phyloP scores from a whole-genome alignment of 495 filamentous ascomycete species.

The Pyrenopolyporus hunteri region DNA sequence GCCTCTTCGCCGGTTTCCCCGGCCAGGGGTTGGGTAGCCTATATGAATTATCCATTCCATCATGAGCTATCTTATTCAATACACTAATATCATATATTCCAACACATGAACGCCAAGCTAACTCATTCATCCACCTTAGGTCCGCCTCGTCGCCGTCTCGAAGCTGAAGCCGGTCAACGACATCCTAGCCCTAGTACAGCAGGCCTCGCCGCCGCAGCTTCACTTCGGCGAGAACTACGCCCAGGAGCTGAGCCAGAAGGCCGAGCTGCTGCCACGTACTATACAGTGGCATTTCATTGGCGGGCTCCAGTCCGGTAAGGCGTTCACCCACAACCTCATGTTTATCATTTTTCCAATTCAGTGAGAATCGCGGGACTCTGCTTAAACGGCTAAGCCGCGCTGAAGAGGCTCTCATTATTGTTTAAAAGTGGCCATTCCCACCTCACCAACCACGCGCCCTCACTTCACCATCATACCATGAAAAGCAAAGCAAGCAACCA shows the following conservation, averaged over 20 bases:
- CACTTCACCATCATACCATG: too few species aligned
- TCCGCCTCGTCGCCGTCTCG: conserved; percentile 89
- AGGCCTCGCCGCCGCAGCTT: conserved; percentile 61
- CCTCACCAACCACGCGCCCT: too few species aligned
- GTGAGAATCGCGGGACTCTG: neutral
- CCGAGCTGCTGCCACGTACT: conserved; percentile 71
- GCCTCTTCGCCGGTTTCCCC: neutral
- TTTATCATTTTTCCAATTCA: neutral
- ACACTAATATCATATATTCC: too few species aligned
- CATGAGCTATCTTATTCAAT: too few species aligned
- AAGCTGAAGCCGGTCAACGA: conserved; percentile 92
- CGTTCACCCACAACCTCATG: neutral
- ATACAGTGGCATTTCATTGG: conserved; percentile 98
- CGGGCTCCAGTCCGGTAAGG: conserved; percentile 70
- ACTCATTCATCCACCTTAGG: conserved; percentile 51
- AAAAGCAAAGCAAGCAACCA: too few species aligned
- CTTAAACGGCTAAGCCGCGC: neutral
- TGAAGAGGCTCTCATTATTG: neutral
- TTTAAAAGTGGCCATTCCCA: neutral
- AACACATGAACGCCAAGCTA: too few species aligned
- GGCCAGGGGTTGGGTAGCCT: neutral
- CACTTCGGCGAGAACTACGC: conserved; percentile 99
- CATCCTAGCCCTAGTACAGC: conserved; percentile 76
- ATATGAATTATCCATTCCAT: neutral
- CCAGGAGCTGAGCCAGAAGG: conserved; percentile 89